Base-by-base conservation (phyloP, 23 red algal genomes). In the Gracilaria vermiculophylla region DNA sequence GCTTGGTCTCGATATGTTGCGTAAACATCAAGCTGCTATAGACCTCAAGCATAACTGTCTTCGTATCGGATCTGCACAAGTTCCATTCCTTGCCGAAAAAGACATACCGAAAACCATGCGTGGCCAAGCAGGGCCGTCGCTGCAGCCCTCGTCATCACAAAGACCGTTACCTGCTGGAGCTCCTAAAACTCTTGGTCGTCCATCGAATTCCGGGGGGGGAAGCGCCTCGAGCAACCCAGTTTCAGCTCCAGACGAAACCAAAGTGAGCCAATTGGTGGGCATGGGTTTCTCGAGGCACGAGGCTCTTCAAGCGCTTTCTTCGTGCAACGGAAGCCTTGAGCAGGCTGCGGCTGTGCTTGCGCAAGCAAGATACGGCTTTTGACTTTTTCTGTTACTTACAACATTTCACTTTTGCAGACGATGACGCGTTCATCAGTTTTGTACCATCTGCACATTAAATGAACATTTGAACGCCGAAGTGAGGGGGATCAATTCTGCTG, bases 1-100 rank as follows among this genome's bases (percentile, higher is more conserved):
- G n/a, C 85, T 98, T 53, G 96, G 96, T 2, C 78, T 98, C 33
- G 96, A 98, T 77, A 98, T 95, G 96, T 48, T 98, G 10, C 80
- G 87, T 3, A 95, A 93, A 70, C 96, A 98, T 81, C 62, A 66
- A 45, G 86, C 87, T 37, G 49, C 40, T 14, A 95, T 98, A 45
- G 96, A 98, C 77, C 58, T 98, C 24, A 45, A 44, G n/a, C 43
- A 69, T 2, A 88, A 98, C 50, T 70, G 74, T 17, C 86, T 98
- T 41, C 77, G 89, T 56, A 82, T 94, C 29, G 78, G 86, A 33
- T 81, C 62, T 44, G 65, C 69, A 17, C 17, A 31, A 9, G 87
- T 89, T 60, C 78, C 69, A 16, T 98, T 98, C 54, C 86, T 98
- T 20, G 62, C 85, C 19, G 96, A 98, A 27, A 70, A 91, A 33